Base-by-base conservation (phyloP, 192 early-diverging fungal genomes). In the Backusella circina region DNA sequence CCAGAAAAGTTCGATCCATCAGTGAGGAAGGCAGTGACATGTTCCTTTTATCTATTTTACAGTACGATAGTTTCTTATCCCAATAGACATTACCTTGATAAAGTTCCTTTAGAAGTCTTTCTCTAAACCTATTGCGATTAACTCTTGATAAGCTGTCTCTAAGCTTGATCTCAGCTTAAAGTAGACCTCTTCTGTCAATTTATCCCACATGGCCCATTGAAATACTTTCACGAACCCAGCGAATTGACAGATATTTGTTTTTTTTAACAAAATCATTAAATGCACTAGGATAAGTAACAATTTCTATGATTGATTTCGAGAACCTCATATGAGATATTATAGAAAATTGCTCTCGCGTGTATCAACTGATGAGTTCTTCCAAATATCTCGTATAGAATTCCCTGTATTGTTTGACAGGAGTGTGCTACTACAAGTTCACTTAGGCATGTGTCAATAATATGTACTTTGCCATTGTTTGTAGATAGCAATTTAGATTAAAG, bases 381-480 rank as follows among this genome's bases (percentile, higher is more conserved):
- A 61, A 73, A 73, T 33, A 80, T 51, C 13, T 31, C 15, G 16
- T 67, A 80, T 8, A 70, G 66, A 39, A 80, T 68, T 2, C 37
- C 37, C 16, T 75, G 71, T 16, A n/a, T n/a, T n/a, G 39, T 76
- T 32, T 73, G 38, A 28, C 76, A 36, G 15, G 71, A 33, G 13
- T 71, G 65, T 0, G 71, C 75, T 0, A 76, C 50, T 18, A 73
- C 16, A 5, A 80, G 66, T 13, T 75, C 79, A 44, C 71, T 50
- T 12, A 76, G 18, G 8, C 79, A 75, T 0, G 70, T 71, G 15
- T 75, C 75, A 4, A 76, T 66, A 23, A 80, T 80, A 2, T 76
- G 23, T 0, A 80, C 79, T n/a, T 76, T 67, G 31, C 37, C 35
- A 2, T 36, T 61, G 23, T 61, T 61, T 12, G 1, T 12, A 2